Evolutionary conservation across 2,329 filamentous ascomycete species (phyloP).

Genomic region (Colletotrichum cordylinicola): DNA sequence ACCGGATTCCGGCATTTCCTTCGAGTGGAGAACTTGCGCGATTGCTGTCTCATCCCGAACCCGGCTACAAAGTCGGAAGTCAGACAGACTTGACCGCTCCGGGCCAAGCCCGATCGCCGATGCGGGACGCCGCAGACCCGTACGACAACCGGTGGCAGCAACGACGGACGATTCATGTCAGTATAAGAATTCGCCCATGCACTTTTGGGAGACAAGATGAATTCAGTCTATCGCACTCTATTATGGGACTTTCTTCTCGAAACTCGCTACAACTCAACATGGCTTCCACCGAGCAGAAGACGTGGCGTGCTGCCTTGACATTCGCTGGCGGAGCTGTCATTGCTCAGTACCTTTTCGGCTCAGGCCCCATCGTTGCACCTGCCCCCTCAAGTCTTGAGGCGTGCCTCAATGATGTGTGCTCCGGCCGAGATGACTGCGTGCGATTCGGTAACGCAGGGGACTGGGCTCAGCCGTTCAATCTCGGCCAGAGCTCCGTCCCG

Average conservation of each 20-base stretch:
- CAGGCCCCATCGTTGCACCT: not conserved
- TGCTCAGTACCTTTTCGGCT: not conserved
- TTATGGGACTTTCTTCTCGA: not conserved
- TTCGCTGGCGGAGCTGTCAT: not conserved
- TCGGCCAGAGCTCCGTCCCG: constrained; percentile 54
- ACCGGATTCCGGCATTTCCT: not conserved
- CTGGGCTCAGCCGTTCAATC: constrained; percentile 60
- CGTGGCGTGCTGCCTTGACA: not conserved
- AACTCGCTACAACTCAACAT: not conserved
- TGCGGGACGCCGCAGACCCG: not conserved
- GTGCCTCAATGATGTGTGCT: constrained; percentile 53
- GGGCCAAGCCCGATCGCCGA: not conserved
- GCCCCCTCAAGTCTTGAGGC: constrained; percentile 34
- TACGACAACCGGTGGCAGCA: not conserved
- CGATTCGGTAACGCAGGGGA: constrained; percentile 36
- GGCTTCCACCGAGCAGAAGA: not conserved
- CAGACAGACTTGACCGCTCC: not conserved
- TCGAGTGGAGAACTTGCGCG: not conserved
- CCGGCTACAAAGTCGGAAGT: not conserved
- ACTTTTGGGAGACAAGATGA: not conserved
- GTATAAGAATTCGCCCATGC: not conserved
- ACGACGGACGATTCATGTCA: not conserved
- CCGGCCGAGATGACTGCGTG: constrained; percentile 48
- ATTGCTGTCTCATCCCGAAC: not conserved
- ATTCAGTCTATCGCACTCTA: not conserved